Conservation (phyloP, 2,329 filamentous ascomycete genomes). For the Phoma sp. region DNA sequence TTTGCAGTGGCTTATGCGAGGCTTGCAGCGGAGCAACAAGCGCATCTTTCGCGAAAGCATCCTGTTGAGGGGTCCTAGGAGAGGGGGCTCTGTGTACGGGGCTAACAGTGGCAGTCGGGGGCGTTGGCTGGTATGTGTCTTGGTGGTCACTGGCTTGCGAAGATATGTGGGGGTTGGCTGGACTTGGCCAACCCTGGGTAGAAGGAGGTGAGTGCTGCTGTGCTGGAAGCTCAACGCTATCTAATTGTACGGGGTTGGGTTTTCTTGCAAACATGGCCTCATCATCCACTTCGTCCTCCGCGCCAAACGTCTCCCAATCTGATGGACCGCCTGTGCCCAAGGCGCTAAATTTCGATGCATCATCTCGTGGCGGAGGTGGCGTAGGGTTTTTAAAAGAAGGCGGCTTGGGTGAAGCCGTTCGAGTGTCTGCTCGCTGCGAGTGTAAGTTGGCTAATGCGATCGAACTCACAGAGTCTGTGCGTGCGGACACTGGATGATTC, state of each 20-base stretch:
- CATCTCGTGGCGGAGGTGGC: conserved; percentile 35
- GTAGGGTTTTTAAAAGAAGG: conserved; percentile 24
- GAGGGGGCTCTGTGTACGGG: conserved; percentile 21
- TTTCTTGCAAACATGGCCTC: conserved; percentile 42
- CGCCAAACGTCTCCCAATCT: conserved; percentile 48
- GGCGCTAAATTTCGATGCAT: conserved; percentile 40
- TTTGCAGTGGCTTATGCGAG: conserved; percentile 26
- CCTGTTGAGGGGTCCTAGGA: conserved; percentile 25
- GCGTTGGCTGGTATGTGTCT: conserved; percentile 42
- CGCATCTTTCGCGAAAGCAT: conserved; percentile 30
- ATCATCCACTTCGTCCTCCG: conserved; percentile 43
- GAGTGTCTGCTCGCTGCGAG: conserved; percentile 31
- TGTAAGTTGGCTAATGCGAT: conserved; percentile 39
- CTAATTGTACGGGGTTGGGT: conserved; percentile 24
- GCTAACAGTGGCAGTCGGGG: conserved; percentile 30
- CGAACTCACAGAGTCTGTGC: conserved; percentile 41
- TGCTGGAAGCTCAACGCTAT: conserved; percentile 39
- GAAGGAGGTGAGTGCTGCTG: conserved; percentile 34
- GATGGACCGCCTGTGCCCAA: conserved; percentile 44
- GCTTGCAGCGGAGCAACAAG: conserved; percentile 23
- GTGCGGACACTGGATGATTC: conserved; percentile 21
- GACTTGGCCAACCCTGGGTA: conserved; percentile 40
- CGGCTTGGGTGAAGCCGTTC: conserved; percentile 35
- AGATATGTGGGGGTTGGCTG: conserved; percentile 30
- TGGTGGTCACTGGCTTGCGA: conserved; percentile 17